Conservation (phyloP, 2,329 filamentous ascomycete species). For the Fusarium cicatricum region DNA sequence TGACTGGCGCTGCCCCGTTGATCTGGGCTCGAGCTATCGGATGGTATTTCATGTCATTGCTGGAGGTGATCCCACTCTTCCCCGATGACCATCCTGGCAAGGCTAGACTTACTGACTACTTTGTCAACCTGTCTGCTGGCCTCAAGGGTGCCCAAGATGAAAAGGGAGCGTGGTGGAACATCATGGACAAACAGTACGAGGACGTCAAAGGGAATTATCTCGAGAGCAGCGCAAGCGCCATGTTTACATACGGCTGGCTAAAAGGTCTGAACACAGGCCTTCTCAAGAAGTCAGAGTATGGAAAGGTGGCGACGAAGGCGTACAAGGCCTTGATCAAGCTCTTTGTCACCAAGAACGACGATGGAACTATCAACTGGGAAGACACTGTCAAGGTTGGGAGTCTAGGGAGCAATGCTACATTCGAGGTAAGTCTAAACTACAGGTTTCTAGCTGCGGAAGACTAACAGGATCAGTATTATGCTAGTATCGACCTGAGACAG, state of each 20-base stretch:
- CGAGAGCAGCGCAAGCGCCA: slow-evolving; percentile 65
- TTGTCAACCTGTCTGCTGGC: slow-evolving; percentile 50
- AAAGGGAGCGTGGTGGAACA: slow-evolving; percentile 64
- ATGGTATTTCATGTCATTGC: slow-evolving; percentile 61
- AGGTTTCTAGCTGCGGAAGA: rapidly evolving
- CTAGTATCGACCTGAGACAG: slow-evolving; percentile 35
- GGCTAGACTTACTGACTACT: slow-evolving; percentile 48
- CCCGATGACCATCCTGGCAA: slow-evolving; percentile 48
- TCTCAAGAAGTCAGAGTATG: slow-evolving; percentile 27
- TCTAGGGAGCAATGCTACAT: slow-evolving; percentile 57
- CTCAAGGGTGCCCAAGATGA: slow-evolving; percentile 54
- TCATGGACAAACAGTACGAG: slow-evolving; percentile 60
- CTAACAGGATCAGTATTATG: slow-evolving; percentile 37
- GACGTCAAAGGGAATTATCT: slow-evolving; percentile 63
- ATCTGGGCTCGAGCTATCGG: slow-evolving; percentile 62
- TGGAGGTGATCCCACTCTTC: slow-evolving; percentile 58
- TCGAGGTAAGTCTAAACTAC: slow-evolving; percentile 51
- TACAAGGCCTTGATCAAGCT: slow-evolving; percentile 49
- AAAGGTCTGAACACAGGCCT: slow-evolving; percentile 47
- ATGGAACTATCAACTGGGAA: slow-evolving; percentile 58
- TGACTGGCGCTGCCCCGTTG: slow-evolving; percentile 58
- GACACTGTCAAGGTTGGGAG: slow-evolving; percentile 61
- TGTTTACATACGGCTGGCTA: slow-evolving; percentile 63
- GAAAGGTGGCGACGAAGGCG: slow-evolving; percentile 24
- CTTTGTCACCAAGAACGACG: slow-evolving; percentile 55